Conservation (phyloP, 352 stramenopile species). For the Phytophthora boehmeriae region DNA sequence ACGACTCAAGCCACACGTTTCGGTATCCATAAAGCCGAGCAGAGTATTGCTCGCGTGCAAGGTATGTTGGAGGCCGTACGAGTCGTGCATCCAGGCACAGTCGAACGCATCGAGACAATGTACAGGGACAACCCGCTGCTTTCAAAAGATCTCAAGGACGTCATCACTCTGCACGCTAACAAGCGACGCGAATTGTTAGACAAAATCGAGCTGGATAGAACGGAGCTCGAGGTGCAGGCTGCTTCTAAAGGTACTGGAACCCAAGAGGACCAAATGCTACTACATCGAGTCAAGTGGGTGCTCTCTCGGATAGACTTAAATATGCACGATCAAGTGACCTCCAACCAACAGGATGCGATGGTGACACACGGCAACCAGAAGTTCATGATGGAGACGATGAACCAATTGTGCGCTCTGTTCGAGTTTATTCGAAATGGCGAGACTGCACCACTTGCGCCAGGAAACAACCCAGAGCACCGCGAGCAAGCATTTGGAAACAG, state of each 20-base stretch:
- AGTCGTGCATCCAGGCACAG: conserved; percentile 69
- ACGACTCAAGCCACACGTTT: conserved; percentile 72
- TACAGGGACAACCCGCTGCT: conserved; percentile 71
- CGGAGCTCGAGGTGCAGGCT: conserved; percentile 60
- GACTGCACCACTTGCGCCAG: conserved; percentile 38
- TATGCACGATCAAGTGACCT: conserved; percentile 13
- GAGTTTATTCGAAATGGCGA: conserved; percentile 76
- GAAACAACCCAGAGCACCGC: conserved; percentile 59
- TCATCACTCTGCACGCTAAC: conserved; percentile 50
- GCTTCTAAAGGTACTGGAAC: conserved; percentile 27
- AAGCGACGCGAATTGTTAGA: conserved; percentile 55
- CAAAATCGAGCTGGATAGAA: conserved; percentile 60
- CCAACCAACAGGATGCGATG: conserved; percentile 21
- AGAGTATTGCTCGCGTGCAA: conserved; percentile 73
- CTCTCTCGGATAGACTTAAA: conserved; percentile 68
- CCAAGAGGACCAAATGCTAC: conserved; percentile 63
- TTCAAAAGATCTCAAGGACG: conserved; percentile 65
- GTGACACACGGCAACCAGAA: conserved; percentile 5
- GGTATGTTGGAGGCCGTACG: conserved; percentile 75
- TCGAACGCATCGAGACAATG: conserved; percentile 70
- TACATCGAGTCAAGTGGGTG: conserved; percentile 82
- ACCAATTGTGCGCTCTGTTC: conserved; percentile 75
- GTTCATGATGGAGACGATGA: conserved; percentile 29
- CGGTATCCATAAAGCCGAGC: conserved; percentile 70
- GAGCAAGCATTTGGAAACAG: conserved; percentile 16